Base-by-base conservation (phyloP, 805 yeast species). In the Geotrichum ghanense region DNA sequence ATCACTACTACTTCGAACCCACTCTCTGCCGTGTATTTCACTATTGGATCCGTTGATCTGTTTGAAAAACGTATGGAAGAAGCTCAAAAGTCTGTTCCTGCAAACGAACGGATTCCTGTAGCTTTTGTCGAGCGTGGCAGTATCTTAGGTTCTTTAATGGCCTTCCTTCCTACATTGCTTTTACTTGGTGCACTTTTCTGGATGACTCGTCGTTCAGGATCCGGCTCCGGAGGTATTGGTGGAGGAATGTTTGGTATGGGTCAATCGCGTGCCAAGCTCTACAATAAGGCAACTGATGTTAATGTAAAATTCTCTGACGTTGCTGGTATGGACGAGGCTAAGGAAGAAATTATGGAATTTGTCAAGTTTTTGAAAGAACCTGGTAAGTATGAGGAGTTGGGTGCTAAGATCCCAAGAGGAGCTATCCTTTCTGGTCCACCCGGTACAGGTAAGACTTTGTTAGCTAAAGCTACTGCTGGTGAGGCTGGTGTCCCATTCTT, bases 401-500 rank as follows among this genome's bases (percentile, higher is more conserved):
- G 97, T 42, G 97, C 96, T 9, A 85, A 87, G 64, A 88, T 88
- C 52, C 97, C 97, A 46, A 74, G 96, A 63, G 97, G 97, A 62
- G 97, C 96, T 4, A 84, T 88, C 53, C 68, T 88, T 44, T 82
- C 94, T 10, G 97, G 97, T 54, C 94, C 95, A 16, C 97, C 97
- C 40, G 97, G 97, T 71, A 88, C 97, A 2, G 97, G 97, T 77
- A 88, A 88, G 65, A 88, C 97, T 0, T 67, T 88, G 52, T 68
- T 88, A 48, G 96, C 96, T 21, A 87, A 84, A 63, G 96, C 96
- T 10, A 88, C 96, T 22, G 97, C 96, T 2, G 96, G 97, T 56
- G 96, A 88, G 63, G 95, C 96, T 1, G 92, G 86, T 44, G 97
- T 88, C 45, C 95, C 97, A 22, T 88, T 88, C 63, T 79, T 79